Evolutionary conservation across 2,329 filamentous ascomycete species (phyloP).

Genomic region (Lachnum nothofagi): DNA sequence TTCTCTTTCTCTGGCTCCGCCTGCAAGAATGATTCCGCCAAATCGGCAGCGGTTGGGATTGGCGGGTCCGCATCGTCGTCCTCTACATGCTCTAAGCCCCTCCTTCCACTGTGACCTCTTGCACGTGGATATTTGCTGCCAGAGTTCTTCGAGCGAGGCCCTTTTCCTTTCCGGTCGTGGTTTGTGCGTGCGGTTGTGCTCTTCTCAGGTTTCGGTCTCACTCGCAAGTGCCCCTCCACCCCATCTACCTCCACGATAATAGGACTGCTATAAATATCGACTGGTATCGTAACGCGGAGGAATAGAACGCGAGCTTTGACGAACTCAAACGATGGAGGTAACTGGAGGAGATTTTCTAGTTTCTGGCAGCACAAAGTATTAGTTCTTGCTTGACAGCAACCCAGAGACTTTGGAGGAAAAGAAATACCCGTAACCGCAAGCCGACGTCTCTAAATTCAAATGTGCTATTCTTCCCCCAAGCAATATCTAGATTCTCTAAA

Average conservation of each 20-base stretch:
- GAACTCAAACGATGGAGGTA: conserved; percentile 68
- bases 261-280: conserved; percentile 80
- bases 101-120: conserved; percentile 5
- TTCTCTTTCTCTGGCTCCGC: conserved; percentile 63
- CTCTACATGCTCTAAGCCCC: conserved; percentile 9
- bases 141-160: conserved; percentile 19
- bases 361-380: conserved; percentile 51
- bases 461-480: conserved; percentile 73
- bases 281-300: conserved; percentile 76
- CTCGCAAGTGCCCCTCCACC: conserved; percentile 63
- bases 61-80: conserved; percentile 30
- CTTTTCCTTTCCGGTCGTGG: conserved; percentile 31
- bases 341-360: conserved; percentile 66
- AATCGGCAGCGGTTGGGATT: conserved; percentile 65
- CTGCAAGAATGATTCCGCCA: conserved; percentile 74
- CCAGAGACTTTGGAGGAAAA: conserved; percentile 3
- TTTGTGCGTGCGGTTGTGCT: conserved; percentile 33
- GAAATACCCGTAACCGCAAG: conserved; percentile 66
- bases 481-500: conserved; percentile 78
- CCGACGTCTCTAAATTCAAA: conserved; percentile 85
- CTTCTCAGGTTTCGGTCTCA: conserved; percentile 36
- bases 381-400: conserved; percentile 12
- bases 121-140: background rate
- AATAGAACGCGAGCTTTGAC: conserved; percentile 69
- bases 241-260: conserved; percentile 79